A percentile compares a stretch with the other conserved stretches of the same genome.
Evolutionary conservation across 345 rosid genomes (phyloP).

Genomic region (Anastatica hierochuntica): DNA sequence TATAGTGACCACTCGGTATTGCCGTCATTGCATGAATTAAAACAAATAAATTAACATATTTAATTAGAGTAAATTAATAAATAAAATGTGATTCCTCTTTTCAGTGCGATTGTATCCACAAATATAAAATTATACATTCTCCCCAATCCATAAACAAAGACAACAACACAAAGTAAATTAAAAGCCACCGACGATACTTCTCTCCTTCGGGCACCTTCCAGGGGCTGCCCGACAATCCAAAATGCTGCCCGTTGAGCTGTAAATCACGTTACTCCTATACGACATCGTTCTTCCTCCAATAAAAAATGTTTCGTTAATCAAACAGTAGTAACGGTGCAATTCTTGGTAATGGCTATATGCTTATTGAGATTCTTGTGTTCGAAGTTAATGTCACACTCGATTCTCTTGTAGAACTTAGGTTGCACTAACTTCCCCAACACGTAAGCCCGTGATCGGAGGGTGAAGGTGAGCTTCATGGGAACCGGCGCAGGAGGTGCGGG

Average conservation of each 20-base stretch:
- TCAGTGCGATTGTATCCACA: neutral
- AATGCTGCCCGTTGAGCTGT: slow-evolving; percentile 47
- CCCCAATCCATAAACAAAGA: neutral
- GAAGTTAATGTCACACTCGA: slow-evolving; percentile 51
- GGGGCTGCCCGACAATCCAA: slow-evolving; percentile 32
- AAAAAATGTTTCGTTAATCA: neutral
- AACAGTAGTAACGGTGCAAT: slow-evolving; percentile 51
- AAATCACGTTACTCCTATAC: slow-evolving; percentile 20
- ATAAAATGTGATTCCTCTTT: neutral
- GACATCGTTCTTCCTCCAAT: neutral
- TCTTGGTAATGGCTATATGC: slow-evolving; percentile 51
- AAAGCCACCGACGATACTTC: slow-evolving; percentile 23
- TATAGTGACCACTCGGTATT: no score
- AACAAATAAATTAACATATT: neutral
- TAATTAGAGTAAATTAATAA: no score
- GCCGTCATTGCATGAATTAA: no score
- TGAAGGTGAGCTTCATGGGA: slow-evolving; percentile 46
- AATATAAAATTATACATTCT: no score
- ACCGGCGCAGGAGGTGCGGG: slow-evolving; percentile 51
- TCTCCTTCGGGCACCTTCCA: slow-evolving; percentile 11
- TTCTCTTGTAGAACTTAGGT: slow-evolving; percentile 61
- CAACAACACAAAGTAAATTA: neutral
- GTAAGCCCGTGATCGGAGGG: slow-evolving; percentile 63
- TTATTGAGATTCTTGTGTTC: slow-evolving; percentile 57
- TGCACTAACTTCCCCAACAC: slow-evolving; percentile 86